phyloP scores from a whole-genome alignment of 2,329 filamentous ascomycete species.

The Calonectria hongkongensis region DNA sequence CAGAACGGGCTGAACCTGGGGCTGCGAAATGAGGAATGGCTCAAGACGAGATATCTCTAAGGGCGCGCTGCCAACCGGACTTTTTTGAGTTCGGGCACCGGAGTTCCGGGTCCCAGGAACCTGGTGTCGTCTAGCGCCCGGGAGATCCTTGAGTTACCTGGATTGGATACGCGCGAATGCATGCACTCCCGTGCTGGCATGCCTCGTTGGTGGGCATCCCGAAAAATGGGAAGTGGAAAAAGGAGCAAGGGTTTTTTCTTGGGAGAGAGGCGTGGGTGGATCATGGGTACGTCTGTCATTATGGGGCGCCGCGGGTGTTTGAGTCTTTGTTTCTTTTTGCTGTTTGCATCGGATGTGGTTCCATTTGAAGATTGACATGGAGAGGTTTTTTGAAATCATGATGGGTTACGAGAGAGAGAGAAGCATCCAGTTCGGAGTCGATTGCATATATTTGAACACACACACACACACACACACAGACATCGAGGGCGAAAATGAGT shows the following conservation, averaged over 20 bases:
- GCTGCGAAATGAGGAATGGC: slow-evolving; percentile 91
- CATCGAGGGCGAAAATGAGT: slow-evolving; percentile 10
- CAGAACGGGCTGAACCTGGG: slow-evolving; percentile 87
- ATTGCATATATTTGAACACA: slow-evolving; percentile 30
- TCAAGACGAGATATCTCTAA: slow-evolving; percentile 84
- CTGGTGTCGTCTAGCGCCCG: slow-evolving; percentile 32
- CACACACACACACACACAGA: background rate
- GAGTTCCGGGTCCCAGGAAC: slow-evolving; percentile 40
- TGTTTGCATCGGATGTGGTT: slow-evolving; percentile 32
- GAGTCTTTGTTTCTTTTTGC: slow-evolving; percentile 30
- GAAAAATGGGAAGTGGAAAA: slow-evolving; percentile 32
- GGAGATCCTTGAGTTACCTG: slow-evolving; percentile 26
- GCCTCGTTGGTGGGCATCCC: slow-evolving; percentile 39
- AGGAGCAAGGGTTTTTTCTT: slow-evolving; percentile 38
- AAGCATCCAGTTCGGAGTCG: slow-evolving; percentile 38
- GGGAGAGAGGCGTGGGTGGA: slow-evolving; percentile 42
- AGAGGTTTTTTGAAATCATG: slow-evolving; percentile 13
- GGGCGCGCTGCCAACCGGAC: slow-evolving; percentile 33
- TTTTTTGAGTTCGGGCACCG: slow-evolving; percentile 22
- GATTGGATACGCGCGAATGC: slow-evolving; percentile 28
- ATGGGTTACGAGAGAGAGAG: slow-evolving; percentile 18
- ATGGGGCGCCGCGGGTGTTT: slow-evolving; percentile 44
- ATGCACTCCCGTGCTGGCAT: slow-evolving; percentile 18
- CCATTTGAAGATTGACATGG: slow-evolving; percentile 38
- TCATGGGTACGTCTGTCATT: slow-evolving; percentile 41